Evolutionary conservation across 2,329 filamentous ascomycete species (phyloP).

Genomic region (Leptoxyphium fumago): DNA sequence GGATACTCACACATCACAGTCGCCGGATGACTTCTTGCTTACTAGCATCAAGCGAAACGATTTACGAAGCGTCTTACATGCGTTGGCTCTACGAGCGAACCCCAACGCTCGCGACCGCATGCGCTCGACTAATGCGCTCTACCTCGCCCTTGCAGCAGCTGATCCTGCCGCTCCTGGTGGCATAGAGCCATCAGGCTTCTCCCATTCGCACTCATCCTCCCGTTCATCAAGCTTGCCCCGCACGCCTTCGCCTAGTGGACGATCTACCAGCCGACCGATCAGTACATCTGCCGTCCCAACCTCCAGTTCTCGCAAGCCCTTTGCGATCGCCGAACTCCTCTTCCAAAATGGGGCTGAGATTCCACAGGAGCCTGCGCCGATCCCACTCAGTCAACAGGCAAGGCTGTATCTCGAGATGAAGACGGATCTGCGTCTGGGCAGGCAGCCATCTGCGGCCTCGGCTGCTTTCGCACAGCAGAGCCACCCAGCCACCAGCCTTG

Average conservation of each 20-base stretch:
- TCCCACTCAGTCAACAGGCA: slow-evolving; percentile 69
- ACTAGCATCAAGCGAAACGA: slow-evolving; percentile 94
- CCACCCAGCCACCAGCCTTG: not conserved
- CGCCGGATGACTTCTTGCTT: slow-evolving; percentile 74
- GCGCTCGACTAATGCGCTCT: slow-evolving; percentile 75
- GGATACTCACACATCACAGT: slow-evolving; percentile 52
- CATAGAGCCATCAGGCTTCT: slow-evolving; percentile 35
- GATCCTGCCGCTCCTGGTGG: slow-evolving; percentile 66
- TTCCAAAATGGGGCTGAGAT: slow-evolving; percentile 90
- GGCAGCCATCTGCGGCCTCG: slow-evolving; percentile 9
- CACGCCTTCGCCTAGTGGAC: slow-evolving; percentile 9
- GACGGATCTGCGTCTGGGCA: slow-evolving; percentile 29
- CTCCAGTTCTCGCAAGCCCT: slow-evolving; percentile 40
- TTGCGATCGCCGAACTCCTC: slow-evolving; percentile 79
- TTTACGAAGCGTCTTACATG: slow-evolving; percentile 83
- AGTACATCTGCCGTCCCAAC: slow-evolving; percentile 19
- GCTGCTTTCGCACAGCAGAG: not conserved
- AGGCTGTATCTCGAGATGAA: slow-evolving; percentile 76
- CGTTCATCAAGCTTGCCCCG: slow-evolving; percentile 19
- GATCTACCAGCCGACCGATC: slow-evolving; percentile 6
- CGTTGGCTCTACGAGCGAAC: slow-evolving; percentile 70
- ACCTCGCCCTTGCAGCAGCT: slow-evolving; percentile 78
- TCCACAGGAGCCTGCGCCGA: slow-evolving; percentile 57
- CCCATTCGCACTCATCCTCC: slow-evolving; percentile 23
- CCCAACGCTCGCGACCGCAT: slow-evolving; percentile 78